Conservation (phyloP, 352 stramenopile species). For the Pythium vanterpoolii region DNA sequence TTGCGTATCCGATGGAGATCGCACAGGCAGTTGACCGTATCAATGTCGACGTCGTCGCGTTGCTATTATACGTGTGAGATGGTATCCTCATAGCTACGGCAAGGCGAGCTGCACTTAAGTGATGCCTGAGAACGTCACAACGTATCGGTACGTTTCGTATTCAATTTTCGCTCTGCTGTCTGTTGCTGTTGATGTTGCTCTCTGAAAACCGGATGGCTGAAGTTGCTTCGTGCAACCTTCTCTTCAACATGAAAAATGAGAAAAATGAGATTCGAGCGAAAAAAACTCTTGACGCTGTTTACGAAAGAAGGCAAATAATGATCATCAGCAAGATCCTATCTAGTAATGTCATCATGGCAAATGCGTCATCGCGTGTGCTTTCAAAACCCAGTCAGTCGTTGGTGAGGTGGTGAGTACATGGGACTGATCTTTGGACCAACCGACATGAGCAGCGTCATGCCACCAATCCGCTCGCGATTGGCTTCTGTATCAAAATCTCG, state of each 20-base stretch:
- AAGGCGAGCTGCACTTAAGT: too few species aligned
- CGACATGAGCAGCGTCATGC: constrained; percentile 3
- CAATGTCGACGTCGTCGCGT: too few species aligned
- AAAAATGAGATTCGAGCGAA: neutral
- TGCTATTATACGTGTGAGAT: too few species aligned
- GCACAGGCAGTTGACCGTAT: too few species aligned
- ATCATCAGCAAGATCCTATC: neutral
- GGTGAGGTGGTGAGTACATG: constrained; percentile 1
- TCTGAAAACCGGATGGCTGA: constrained; percentile 7
- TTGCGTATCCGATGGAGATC: too few species aligned
- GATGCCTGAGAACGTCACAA: too few species aligned
- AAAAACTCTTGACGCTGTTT: too few species aligned
- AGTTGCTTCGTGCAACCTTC: constrained; percentile 14
- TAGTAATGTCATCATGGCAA: neutral
- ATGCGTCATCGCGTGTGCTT: constrained; percentile 1
- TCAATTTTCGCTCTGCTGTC: too few species aligned
- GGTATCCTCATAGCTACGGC: too few species aligned
- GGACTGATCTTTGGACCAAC: neutral
- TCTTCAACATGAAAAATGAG: constrained; percentile 13
- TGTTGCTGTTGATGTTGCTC: neutral
- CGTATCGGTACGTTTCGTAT: too few species aligned
- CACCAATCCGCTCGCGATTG: constrained; percentile 14
- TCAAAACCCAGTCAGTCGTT: neutral
- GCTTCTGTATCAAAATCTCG: neutral
- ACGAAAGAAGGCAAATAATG: neutral